Conservation (phyloP, 2,329 filamentous ascomycete genomes). For the Diaporthe citri region DNA sequence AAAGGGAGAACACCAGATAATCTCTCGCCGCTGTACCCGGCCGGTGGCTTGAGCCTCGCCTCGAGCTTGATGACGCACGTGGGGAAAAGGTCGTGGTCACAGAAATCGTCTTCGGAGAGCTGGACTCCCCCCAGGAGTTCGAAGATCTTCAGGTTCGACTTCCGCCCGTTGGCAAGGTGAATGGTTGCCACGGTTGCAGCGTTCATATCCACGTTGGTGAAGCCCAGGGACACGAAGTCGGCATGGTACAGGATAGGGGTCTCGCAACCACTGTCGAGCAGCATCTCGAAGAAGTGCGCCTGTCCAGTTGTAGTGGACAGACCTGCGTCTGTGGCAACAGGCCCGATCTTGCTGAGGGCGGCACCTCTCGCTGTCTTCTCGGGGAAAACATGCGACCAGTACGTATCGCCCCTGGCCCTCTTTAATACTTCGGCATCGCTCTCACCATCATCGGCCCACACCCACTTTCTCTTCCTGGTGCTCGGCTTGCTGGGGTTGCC, state of each 20-base stretch:
- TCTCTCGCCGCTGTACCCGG: slow-evolving; percentile 44
- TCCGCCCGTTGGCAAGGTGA: slow-evolving; percentile 42
- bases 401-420: neutral
- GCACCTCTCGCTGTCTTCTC: slow-evolving; percentile 4
- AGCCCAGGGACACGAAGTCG: slow-evolving; percentile 52
- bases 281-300: slow-evolving; percentile 46
- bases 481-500: neutral
- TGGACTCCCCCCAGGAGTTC: slow-evolving; percentile 52
- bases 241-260: slow-evolving; percentile 52
- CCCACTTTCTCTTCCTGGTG: slow-evolving; percentile 7
- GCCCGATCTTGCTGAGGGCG: neutral
- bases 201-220: slow-evolving; percentile 49
- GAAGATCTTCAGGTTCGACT: slow-evolving; percentile 46
- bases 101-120: slow-evolving; percentile 41
- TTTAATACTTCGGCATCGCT: neutral
- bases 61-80: slow-evolving; percentile 42
- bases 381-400: neutral
- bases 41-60: slow-evolving; percentile 10
- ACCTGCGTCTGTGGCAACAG: neutral
- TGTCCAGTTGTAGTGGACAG: neutral
- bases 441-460: slow-evolving; percentile 5
- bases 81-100: slow-evolving; percentile 9
- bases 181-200: slow-evolving; percentile 47
- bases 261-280: slow-evolving; percentile 60
- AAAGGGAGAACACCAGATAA: slow-evolving; percentile 59